phyloP scores from a whole-genome alignment of 2,329 filamentous ascomycete species.

The Penicillium sp. region DNA sequence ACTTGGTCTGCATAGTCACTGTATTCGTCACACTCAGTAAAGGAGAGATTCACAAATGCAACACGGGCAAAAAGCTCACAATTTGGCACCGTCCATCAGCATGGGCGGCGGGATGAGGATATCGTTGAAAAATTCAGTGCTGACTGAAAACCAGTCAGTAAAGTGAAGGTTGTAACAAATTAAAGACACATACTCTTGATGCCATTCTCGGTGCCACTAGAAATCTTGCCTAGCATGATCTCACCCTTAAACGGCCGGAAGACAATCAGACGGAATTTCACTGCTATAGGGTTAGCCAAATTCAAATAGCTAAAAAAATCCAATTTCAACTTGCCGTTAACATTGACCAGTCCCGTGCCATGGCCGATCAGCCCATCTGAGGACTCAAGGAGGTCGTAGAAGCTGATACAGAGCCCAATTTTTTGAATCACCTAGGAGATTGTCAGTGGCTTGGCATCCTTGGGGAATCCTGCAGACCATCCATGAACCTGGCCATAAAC shows the following conservation, averaged over 20 bases:
- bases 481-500: not conserved
- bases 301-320: not conserved
- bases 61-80: constrained; percentile 54
- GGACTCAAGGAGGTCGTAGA: constrained; percentile 86
- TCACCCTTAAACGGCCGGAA: constrained; percentile 97
- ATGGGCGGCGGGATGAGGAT: constrained; percentile 76
- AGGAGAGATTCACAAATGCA: constrained; percentile 10
- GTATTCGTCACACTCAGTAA: constrained; percentile 20
- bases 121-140: constrained; percentile 91
- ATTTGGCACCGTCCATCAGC: constrained; percentile 73
- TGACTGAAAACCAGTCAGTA: constrained; percentile 53
- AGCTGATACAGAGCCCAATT: constrained; percentile 87
- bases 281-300: constrained; percentile 47
- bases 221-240: constrained; percentile 82
- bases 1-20: constrained; percentile 74
- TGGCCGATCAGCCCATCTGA: constrained; percentile 95
- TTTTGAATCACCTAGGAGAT: constrained; percentile 78
- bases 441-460: not conserved
- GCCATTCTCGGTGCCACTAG: constrained; percentile 68
- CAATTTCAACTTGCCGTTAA: constrained; percentile 66
- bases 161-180: not conserved
- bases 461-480: not conserved
- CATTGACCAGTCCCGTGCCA: constrained; percentile 87
- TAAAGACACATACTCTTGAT: constrained; percentile 60
- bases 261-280: constrained; percentile 89